Percentiles rank a stretch among this genome's conserved stretches.
Conservation (phyloP, 2,329 filamentous ascomycete genomes). For the Aureobasidium melanogenum region DNA sequence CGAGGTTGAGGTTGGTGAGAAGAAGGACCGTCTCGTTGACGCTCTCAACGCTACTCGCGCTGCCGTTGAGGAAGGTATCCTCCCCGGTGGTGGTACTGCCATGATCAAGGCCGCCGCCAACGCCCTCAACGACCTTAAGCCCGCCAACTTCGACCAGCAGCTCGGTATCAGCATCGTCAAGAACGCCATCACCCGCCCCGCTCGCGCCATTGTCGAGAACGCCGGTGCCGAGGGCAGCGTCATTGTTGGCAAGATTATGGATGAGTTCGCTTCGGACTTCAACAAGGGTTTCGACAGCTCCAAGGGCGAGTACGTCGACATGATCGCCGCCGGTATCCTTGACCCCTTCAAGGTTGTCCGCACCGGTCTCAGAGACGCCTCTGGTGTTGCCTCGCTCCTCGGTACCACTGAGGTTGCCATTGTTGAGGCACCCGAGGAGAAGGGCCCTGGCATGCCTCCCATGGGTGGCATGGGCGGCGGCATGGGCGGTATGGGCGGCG, state of each 20-base stretch:
- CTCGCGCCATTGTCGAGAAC: slow-evolving; percentile 94
- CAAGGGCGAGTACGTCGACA: slow-evolving; percentile 97
- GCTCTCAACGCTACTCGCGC: slow-evolving; percentile 96
- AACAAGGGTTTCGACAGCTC: slow-evolving; percentile 96
- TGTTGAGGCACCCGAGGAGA: slow-evolving; percentile 91
- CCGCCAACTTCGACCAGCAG: slow-evolving; percentile 97
- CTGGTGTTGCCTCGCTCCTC: slow-evolving; percentile 90
- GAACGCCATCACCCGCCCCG: slow-evolving; percentile 93
- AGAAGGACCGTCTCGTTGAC: slow-evolving; percentile 99
- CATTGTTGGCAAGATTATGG: slow-evolving; percentile 93
- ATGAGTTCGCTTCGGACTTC: slow-evolving; percentile 86
- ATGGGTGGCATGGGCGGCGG: slow-evolving; percentile 55
- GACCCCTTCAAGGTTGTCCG: slow-evolving; percentile 99
- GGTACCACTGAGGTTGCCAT: slow-evolving; percentile 98
- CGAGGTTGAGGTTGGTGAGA: slow-evolving; percentile 98
- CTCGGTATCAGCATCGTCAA: slow-evolving; percentile 96
- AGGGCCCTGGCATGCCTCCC: slow-evolving; percentile 51
- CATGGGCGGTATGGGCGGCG: slow-evolving; percentile 55
- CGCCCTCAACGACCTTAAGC: slow-evolving; percentile 73
- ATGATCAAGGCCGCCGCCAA: slow-evolving; percentile 94
- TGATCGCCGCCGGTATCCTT: slow-evolving; percentile 94
- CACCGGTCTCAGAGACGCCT: slow-evolving; percentile 88
- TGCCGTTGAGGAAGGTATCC: slow-evolving; percentile 97
- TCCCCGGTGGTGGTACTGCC: slow-evolving; percentile 95
- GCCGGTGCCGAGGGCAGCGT: slow-evolving; percentile 93